Percentiles rank a stretch among this genome's conserved stretches.
Evolutionary conservation across 2,329 filamentous ascomycete genomes (phyloP).

Genomic region (Botrytis elliptica): DNA sequence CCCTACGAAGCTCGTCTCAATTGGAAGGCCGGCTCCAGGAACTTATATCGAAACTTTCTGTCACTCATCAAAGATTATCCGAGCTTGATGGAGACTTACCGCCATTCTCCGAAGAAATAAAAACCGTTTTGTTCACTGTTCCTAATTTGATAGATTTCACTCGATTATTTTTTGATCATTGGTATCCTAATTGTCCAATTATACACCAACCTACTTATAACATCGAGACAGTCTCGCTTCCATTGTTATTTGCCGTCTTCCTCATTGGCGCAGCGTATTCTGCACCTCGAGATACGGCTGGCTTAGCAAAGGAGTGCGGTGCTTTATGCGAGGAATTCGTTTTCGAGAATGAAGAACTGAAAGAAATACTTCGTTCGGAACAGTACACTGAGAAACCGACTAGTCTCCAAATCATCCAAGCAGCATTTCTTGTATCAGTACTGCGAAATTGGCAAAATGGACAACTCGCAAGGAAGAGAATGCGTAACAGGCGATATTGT

Average conservation of each 20-base stretch:
- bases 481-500: constrained; percentile 10
- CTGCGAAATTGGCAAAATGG: constrained; percentile 17
- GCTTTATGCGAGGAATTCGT: constrained; percentile 20
- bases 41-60: not conserved
- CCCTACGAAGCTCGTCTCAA: not conserved
- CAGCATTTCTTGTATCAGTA: constrained; percentile 12
- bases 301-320: constrained; percentile 12
- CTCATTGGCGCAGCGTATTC: constrained; percentile 22
- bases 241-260: constrained; percentile 22
- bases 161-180: constrained; percentile 31
- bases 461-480: not conserved
- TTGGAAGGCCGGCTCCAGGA: constrained; percentile 7
- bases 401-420: constrained; percentile 14
- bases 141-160: constrained; percentile 43
- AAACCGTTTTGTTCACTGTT: constrained; percentile 36
- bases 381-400: not conserved
- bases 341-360: constrained; percentile 15
- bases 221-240: constrained; percentile 18
- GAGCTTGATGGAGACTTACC: not conserved
- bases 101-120: not conserved
- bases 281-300: constrained; percentile 18
- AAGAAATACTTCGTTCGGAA: not conserved
- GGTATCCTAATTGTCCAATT: constrained; percentile 21
- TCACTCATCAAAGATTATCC: not conserved
- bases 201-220: constrained; percentile 22